Conservation (phyloP, 768 basidiomycete species). For the Sistotremastrum suecicum region DNA sequence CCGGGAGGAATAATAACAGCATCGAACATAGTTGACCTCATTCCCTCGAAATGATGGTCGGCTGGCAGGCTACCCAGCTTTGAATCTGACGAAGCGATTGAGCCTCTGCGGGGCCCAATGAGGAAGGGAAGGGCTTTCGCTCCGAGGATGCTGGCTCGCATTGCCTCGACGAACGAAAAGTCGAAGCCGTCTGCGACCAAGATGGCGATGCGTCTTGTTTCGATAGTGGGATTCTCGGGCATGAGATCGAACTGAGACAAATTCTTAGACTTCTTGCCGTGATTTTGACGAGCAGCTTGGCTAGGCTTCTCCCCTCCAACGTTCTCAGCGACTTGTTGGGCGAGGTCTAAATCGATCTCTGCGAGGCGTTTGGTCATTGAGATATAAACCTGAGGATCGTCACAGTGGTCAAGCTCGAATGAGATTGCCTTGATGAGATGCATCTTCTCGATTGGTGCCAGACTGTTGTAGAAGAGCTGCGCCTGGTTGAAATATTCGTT, state of each 20-base stretch:
- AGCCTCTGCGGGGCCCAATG: slow-evolving; percentile 53
- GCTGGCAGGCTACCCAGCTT: slow-evolving; percentile 13
- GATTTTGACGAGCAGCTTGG: slow-evolving; percentile 34
- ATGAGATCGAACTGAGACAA: slow-evolving; percentile 46
- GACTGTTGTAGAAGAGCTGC: slow-evolving; percentile 75
- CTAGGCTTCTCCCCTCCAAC: slow-evolving; percentile 49
- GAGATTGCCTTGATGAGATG: slow-evolving; percentile 58
- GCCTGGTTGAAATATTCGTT: slow-evolving; percentile 67
- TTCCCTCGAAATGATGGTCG: slow-evolving; percentile 65
- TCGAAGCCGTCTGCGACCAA: slow-evolving; percentile 68
- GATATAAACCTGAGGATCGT: slow-evolving; percentile 57
- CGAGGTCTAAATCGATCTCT: slow-evolving; percentile 62
- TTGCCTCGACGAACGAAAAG: slow-evolving; percentile 36
- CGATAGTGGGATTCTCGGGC: slow-evolving; percentile 43
- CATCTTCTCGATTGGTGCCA: slow-evolving; percentile 49
- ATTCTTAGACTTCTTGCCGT: slow-evolving; percentile 38
- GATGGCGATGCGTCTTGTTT: slow-evolving; percentile 61
- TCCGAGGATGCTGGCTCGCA: slow-evolving; percentile 38
- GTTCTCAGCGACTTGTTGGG: slow-evolving; percentile 47
- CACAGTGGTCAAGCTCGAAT: slow-evolving; percentile 78
- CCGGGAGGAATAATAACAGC: slow-evolving; percentile 71
- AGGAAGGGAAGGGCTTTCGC: slow-evolving; percentile 46
- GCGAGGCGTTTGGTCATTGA: slow-evolving; percentile 54
- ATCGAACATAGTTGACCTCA: slow-evolving; percentile 75
- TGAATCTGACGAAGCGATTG: slow-evolving; percentile 19